These are phyloP conservation scores for Fraxinus baroniana DNA, from an alignment of 305 asterid genomes.

Conservation along the genomic window DNA sequence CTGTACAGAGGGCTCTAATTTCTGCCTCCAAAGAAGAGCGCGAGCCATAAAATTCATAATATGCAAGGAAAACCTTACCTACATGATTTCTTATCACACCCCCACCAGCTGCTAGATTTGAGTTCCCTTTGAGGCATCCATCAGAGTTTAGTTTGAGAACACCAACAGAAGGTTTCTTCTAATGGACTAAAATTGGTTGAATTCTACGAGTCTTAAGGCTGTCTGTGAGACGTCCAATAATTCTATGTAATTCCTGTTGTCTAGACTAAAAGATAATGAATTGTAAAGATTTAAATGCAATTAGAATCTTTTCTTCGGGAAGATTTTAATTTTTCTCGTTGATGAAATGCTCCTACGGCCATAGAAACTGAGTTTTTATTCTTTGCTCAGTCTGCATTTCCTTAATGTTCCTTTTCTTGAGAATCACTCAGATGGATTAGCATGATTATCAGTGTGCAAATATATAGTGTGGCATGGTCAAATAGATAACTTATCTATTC, in stretches of 20 bases:
- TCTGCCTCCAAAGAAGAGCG: neutral
- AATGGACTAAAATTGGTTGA: neutral
- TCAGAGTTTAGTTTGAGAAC: neutral
- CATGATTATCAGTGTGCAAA: neutral
- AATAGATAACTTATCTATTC: slow-evolving; percentile 2
- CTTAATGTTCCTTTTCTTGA: neutral
- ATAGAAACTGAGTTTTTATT: neutral
- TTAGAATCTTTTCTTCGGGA: neutral
- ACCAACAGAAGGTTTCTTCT: neutral
- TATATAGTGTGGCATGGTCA: slow-evolving; percentile 2
- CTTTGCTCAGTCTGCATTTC: neutral
- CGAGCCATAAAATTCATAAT: neutral
- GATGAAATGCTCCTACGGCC: neutral
- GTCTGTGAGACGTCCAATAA: neutral
- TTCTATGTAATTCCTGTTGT: neutral
- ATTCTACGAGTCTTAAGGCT: neutral
- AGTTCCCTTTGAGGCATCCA: neutral
- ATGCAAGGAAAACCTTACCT: neutral
- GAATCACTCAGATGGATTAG: neutral
- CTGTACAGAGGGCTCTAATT: neutral
- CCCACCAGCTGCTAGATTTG: neutral
- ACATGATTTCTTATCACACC: neutral
- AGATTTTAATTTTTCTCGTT: neutral
- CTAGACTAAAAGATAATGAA: neutral
- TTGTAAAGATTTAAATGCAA: neutral